Evolutionary conservation across 2,329 filamentous ascomycete species (phyloP), one percentile per base, ranked within the genome.

Genomic region (Ascochyta pisi): DNA sequence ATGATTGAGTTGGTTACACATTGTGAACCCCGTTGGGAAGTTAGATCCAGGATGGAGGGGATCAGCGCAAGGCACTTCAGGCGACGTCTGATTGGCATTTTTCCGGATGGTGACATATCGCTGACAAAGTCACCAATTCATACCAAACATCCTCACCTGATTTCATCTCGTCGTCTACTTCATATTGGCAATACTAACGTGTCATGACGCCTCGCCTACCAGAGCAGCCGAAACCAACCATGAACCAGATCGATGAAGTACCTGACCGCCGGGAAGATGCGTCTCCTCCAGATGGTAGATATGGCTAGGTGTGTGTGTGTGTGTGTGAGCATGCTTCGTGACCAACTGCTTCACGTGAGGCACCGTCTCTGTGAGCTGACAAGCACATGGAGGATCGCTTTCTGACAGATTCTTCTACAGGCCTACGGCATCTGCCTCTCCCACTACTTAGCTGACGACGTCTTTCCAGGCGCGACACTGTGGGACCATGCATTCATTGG

Each of bases 361-460:
- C 10, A 57, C 63, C 2, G 63, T 67, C 23, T 62, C 58, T 4
- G 64, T 65, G 54, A 45, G 38, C 29, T 38, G 1, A 26, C 26
- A 26, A 26, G 26, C 26, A 26, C n/a, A 19, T 42, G 12, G 35
- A 54, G 16, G 15, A 33, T 9, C 19, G 40, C 43, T 42, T 16
- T 46, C 40, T 59, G 31, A 59, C 47, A 31, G 16, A 16, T 26
- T 16, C 24, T 26, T 37, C 15, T 27, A 33, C 27, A 29, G 63
- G 62, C 63, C 19, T 81, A 78, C 53, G 77, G 77, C 34, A 74
- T 81, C 13, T 81, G 79, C 51, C 71, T 81, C 0, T 71, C 74
- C 6, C 73, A 79, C 47, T 81, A 78, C 53, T 66, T 80, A 13
- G 54, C 66, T 6, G 61, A 71, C 34, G 48, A 70, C 8, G 66